Percentiles rank a stretch among this genome's conserved stretches.
Conservation (phyloP, 2,329 filamentous ascomycete genomes). For the Alternaria incomplexa region DNA sequence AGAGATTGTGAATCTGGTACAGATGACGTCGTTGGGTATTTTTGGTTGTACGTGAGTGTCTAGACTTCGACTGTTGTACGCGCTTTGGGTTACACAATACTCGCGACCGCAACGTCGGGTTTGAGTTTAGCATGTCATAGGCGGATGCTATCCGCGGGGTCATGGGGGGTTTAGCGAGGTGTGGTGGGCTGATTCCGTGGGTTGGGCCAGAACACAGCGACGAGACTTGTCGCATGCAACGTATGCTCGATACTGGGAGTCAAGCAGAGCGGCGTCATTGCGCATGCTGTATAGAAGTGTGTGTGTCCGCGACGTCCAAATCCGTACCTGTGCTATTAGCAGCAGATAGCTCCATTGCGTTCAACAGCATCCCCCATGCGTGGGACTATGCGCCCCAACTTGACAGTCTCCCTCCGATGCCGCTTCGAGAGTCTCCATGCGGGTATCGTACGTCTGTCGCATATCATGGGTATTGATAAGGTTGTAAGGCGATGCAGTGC, state of each 20-base stretch:
- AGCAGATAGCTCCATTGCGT: neutral
- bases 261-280: neutral
- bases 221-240: neutral
- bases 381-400: neutral
- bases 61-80: neutral
- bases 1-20: neutral
- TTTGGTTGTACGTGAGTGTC: neutral
- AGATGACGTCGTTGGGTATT: neutral
- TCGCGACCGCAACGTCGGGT: neutral
- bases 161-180: conserved; percentile 6
- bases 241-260: neutral
- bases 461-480: neutral
- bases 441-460: neutral
- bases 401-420: neutral
- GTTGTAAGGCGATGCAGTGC: neutral
- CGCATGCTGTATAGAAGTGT: neutral
- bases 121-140: neutral
- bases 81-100: conserved; percentile 2
- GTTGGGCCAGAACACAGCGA: neutral
- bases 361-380: neutral
- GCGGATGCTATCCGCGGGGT: neutral
- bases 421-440: neutral
- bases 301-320: neutral
- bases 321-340: neutral
- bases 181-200: conserved; percentile 2